Percentiles rank a stretch among this genome's conserved stretches.
Evolutionary conservation across 148 eudicot species (phyloP).

Genomic region (Dianthus caryophyllus): DNA sequence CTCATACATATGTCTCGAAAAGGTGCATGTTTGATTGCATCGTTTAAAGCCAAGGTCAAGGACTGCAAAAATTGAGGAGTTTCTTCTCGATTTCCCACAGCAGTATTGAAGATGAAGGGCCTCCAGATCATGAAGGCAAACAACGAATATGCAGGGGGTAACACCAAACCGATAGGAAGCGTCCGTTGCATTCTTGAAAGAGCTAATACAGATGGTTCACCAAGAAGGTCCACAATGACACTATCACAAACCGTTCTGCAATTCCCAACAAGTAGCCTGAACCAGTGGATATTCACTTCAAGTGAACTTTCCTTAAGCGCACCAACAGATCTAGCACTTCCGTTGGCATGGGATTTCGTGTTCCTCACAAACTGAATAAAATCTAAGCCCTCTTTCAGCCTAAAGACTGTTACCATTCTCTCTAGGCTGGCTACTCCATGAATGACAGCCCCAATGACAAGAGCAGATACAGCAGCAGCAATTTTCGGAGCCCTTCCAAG

Average conservation of each 20-base stretch:
- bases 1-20: constrained; percentile 89
- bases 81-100: constrained; percentile 55
- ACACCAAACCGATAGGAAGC: constrained; percentile 69
- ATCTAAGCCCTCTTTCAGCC: constrained; percentile 86
- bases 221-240: constrained; percentile 81
- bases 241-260: constrained; percentile 86
- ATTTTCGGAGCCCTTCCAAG: constrained; percentile 59
- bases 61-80: constrained; percentile 58
- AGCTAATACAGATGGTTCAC: constrained; percentile 83
- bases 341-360: constrained; percentile 75
- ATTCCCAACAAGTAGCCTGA: constrained; percentile 94
- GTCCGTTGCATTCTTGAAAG: constrained; percentile 86
- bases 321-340: constrained; percentile 67
- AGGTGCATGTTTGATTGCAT: constrained; percentile 83
- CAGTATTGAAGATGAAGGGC: constrained; percentile 51
- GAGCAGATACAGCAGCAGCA: constrained; percentile 83
- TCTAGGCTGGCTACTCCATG: constrained; percentile 93
- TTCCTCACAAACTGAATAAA: constrained; percentile 65
- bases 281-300: constrained; percentile 89
- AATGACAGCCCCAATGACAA: constrained; percentile 75
- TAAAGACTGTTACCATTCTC: constrained; percentile 85
- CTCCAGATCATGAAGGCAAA: constrained; percentile 85
- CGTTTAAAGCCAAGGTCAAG: constrained; percentile 51
- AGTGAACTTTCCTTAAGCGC: constrained; percentile 60
- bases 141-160: constrained; percentile 90